phyloP scores from a whole-genome alignment of 768 basidiomycete genomes.

The Phanerochaete sordida region DNA sequence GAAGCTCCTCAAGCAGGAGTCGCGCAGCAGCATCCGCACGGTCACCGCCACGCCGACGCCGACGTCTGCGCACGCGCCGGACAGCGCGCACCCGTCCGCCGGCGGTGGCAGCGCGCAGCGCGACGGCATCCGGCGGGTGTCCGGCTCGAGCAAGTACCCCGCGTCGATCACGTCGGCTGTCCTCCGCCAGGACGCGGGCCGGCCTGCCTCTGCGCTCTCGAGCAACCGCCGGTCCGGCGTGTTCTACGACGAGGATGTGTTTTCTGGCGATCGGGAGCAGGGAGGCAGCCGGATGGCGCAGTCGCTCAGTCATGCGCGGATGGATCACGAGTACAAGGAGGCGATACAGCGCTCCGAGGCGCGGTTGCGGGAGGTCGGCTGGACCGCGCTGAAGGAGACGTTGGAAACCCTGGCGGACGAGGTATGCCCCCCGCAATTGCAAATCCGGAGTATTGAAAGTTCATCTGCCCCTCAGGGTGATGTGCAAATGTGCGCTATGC shows the following conservation, averaged over 20 bases:
- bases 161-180: background rate
- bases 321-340: conserved; percentile 7
- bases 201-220: background rate
- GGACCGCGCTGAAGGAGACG: conserved; percentile 50
- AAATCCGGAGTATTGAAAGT: conserved; percentile 9
- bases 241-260: conserved; percentile 18
- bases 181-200: background rate
- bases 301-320: background rate
- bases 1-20: conserved; percentile 43
- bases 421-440: conserved; percentile 30
- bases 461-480: conserved; percentile 52
- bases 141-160: conserved; percentile 2
- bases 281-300: background rate
- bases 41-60: conserved; percentile 43
- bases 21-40: conserved; percentile 68
- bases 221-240: conserved; percentile 15
- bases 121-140: background rate
- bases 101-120: background rate
- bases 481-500: conserved; percentile 75
- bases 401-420: conserved; percentile 62
- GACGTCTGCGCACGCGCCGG: conserved; percentile 4
- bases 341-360: conserved; percentile 45
- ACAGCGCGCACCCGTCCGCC: background rate
- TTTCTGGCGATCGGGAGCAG: conserved; percentile 2
- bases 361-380: conserved; percentile 49